Percentiles rank a stretch among this genome's conserved stretches.
These are phyloP conservation scores for Xylaria acuta DNA, from an alignment of 495 filamentous ascomycete genomes.

Conservation along the genomic window DNA sequence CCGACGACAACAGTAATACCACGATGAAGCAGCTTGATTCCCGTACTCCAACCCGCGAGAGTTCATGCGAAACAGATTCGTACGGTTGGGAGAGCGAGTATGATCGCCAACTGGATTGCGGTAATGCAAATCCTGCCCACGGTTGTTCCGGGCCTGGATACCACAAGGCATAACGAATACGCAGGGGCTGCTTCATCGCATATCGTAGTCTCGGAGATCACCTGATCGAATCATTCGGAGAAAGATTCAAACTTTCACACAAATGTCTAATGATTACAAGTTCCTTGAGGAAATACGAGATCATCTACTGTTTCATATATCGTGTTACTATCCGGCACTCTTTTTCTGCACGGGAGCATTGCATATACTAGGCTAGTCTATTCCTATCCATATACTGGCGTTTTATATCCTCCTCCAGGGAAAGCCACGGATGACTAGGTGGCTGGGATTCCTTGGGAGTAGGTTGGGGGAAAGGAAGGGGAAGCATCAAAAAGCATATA, in stretches of 20 bases:
- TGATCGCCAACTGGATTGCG: slow-evolving; percentile 37
- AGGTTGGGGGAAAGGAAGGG: background rate
- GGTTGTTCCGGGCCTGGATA: background rate
- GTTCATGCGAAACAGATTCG: slow-evolving; percentile 43
- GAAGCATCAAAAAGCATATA: slow-evolving; percentile 25
- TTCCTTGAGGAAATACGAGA: background rate
- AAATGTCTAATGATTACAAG: background rate
- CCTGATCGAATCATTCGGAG: background rate
- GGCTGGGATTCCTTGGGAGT: slow-evolving; percentile 5
- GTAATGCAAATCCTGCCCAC: slow-evolving; percentile 10
- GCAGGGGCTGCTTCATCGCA: background rate
- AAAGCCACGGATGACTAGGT: slow-evolving; percentile 13
- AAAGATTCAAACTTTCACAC: background rate
- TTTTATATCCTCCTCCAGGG: background rate
- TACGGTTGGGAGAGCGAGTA: slow-evolving; percentile 60
- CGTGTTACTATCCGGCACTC: background rate
- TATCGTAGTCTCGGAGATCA: background rate
- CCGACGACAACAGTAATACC: slow-evolving; percentile 32
- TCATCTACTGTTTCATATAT: background rate
- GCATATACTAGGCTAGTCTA: slow-evolving; percentile 13
- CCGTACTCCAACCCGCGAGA: slow-evolving; percentile 31
- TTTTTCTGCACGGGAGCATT: background rate
- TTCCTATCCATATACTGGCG: slow-evolving; percentile 16
- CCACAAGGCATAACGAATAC: background rate
- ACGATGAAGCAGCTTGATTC: slow-evolving; percentile 35